Evolutionary conservation across 176 grass and related monocot species (phyloP), one percentile per base, ranked within the genome.

Genomic region (Typha latifolia): DNA sequence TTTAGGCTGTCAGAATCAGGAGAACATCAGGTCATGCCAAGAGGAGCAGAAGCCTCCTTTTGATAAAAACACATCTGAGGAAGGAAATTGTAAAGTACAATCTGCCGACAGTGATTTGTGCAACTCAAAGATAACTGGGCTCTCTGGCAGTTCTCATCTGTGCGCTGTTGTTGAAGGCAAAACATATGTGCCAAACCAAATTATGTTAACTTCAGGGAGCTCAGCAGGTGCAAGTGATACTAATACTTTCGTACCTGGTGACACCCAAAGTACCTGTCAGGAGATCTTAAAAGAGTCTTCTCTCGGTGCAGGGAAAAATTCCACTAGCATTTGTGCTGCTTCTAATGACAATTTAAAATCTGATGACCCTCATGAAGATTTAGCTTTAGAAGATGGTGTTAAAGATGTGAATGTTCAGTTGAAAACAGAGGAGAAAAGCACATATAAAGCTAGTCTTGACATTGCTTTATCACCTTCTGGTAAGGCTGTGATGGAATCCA

Each of bases 81-180:
- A 74, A 51, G 61, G 19, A 50, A 64, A 12, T 51, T 21, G 47
- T 64, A 15, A 51, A 74, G 24, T 31, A 32, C 14, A 74, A 51
- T 64, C 15, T 49, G 3, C 15, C 34, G 47, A 15, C 15, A 64
- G 23, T 49, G 48, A 51, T 32, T 50, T 50, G 1, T 62, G 32
- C 22, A 16, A n/a, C 19, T 63, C 48, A 24, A 19, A 64, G 63
- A 43, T 13, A 8, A 21, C 37, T 14, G 47, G 47, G 50, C 64
- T 13, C 37, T 49, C 18, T 9, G 34, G 48, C 12, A 62, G 18
- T 26, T 49, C 55, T 22, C 15, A 26, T 19, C 1, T 31, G 63
- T 47, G 19, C 26, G 48, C 23, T 14, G 15, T 16, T 13, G 64
- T 31, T 16, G 34, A 51, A 22, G 71, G 64, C 22, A 51, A 1